Conservation (phyloP, 2,329 filamentous ascomycete genomes). For the Bisporella sp. region DNA sequence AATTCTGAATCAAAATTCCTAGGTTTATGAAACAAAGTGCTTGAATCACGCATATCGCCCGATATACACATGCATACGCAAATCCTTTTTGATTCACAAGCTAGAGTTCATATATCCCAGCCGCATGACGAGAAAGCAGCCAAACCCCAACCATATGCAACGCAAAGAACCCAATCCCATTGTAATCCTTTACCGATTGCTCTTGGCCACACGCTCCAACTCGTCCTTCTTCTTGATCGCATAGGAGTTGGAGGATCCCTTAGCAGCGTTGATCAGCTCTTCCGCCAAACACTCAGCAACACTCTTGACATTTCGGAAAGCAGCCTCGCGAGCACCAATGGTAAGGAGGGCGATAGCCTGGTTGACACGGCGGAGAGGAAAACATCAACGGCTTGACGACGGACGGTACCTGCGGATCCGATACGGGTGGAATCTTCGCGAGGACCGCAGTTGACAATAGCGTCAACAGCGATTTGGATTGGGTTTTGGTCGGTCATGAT, state of each 20-base stretch:
- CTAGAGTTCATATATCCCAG: not conserved
- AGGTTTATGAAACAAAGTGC: too few species aligned
- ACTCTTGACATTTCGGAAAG: constrained; percentile 99
- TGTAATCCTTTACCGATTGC: constrained; percentile 81
- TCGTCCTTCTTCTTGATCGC: constrained; percentile 99
- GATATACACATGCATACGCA: not conserved
- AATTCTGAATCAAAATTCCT: too few species aligned
- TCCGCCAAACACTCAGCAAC: constrained; percentile 99
- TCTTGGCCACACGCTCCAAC: constrained; percentile 99
- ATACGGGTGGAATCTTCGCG: constrained; percentile 99
- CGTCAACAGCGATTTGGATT: constrained; percentile 98
- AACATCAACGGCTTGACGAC: constrained; percentile 99
- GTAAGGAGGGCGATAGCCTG: constrained; percentile 98
- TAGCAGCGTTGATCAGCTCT: constrained; percentile 99
- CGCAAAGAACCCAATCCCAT: constrained; percentile 14
- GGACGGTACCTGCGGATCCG: constrained; percentile 98
- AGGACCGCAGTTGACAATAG: constrained; percentile 99
- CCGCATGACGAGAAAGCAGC: not conserved
- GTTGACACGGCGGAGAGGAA: constrained; percentile 98
- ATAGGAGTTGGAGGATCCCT: constrained; percentile 99
- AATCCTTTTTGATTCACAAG: not conserved
- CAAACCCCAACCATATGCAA: constrained; percentile 27
- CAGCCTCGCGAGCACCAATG: constrained; percentile 95
- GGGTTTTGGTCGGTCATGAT: constrained; percentile 99
- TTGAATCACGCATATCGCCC: too few species aligned